Conservation (phyloP, 2,329 filamentous ascomycete species). For the Lojkania enalia region DNA sequence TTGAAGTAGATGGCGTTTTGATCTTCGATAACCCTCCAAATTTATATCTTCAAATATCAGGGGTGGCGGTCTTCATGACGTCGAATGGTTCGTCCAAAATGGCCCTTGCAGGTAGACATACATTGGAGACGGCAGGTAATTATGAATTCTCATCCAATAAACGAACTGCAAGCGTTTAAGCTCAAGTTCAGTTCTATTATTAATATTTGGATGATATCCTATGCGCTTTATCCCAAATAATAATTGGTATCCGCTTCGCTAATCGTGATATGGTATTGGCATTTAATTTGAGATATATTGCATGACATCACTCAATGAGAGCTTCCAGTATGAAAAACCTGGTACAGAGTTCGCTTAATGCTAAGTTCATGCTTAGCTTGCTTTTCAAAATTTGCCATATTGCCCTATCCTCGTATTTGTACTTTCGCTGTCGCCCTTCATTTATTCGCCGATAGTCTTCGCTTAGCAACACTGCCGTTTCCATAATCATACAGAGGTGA, state of each 20-base stretch:
- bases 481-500: too few species aligned
- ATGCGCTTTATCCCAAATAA: not conserved
- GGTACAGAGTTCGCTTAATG: too few species aligned
- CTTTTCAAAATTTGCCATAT: too few species aligned
- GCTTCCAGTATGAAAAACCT: not conserved
- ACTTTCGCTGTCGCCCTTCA: too few species aligned
- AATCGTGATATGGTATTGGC: not conserved
- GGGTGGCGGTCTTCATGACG: too few species aligned
- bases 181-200: too few species aligned
- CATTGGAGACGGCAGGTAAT: not conserved
- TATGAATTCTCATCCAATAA: too few species aligned
- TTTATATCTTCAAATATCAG: not conserved
- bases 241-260: not conserved
- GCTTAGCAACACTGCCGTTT: too few species aligned
- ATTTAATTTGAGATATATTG: conserved; percentile 1
- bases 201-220: not conserved
- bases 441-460: too few species aligned
- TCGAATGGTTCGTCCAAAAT: not conserved
- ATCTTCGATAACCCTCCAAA: not conserved
- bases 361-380: too few species aligned
- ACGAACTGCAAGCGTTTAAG: too few species aligned
- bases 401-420: too few species aligned
- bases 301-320: conserved; percentile 5
- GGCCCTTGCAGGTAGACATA: not conserved
- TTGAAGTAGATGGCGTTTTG: not conserved